Base-by-base conservation (phyloP, 2,329 filamentous ascomycete species). In the Parastagonospora avenae region DNA sequence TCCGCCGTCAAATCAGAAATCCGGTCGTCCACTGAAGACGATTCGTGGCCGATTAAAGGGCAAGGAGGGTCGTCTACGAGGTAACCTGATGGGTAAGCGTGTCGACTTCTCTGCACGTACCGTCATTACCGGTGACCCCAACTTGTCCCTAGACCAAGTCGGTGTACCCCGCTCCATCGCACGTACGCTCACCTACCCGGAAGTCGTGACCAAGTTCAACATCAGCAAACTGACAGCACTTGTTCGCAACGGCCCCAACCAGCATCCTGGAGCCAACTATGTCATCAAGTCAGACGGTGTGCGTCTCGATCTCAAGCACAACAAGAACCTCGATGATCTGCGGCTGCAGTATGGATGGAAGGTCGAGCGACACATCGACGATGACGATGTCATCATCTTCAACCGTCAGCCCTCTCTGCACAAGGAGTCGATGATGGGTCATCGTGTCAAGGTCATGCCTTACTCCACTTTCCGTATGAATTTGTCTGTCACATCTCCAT, bases 381-480 rank as follows among this genome's bases (percentile, higher is more conserved):
- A 96, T 67, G 93, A 93, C 50, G 94, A 99, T 75, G 95, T 91
- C 61, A 97, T 99, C 77, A 92, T 99, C 70, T 99, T 99, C 85
- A 99, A 99, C 75, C 94, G 94, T 82, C 94, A 99, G 73, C 94
- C 94, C 1, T 99, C 94, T 31, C 82, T 99, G 68, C 94, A 99
- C 82, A 99, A 99, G 77, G 94, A 99, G 73, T 99, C 94, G 54
- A 99, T 99, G 94, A 99, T 99, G 95, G 94, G 91, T 75, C 94
- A 99, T 77, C 87, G 91, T 65, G 94, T 99, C 57, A 88, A 89
- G 54, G 94, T 99, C 54, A 97, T 99, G 92, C 94, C 94, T 2
- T 99, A 96, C 75, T 99, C 94, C 5, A 99, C 94, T 1, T 99
- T 99, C 81, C 88, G 94, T 58, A 84, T 99, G 40, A 99, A 99